phyloP scores from a whole-genome alignment of 2,329 filamentous ascomycete species.

The Fusarium sp. region DNA sequence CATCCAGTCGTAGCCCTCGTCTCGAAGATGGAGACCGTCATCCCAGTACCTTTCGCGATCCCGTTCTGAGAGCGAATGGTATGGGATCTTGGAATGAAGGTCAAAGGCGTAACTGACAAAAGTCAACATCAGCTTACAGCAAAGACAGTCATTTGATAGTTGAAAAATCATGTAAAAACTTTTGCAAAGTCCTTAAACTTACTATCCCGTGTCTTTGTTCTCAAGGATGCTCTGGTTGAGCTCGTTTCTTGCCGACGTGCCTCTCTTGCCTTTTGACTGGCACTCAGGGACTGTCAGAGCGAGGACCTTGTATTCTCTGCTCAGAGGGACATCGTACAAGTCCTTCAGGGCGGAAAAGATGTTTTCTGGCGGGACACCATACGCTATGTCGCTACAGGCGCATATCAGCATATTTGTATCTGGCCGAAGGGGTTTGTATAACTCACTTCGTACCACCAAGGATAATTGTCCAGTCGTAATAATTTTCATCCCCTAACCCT shows the following conservation, averaged over 20 bases:
- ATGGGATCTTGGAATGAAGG: constrained; percentile 64
- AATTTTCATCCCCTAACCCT: constrained; percentile 31
- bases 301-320: constrained; percentile 63
- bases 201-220: constrained; percentile 63
- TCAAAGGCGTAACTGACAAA: constrained; percentile 64
- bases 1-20: constrained; percentile 69
- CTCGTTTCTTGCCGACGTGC: constrained; percentile 50
- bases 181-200: constrained; percentile 40
- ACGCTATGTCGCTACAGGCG: constrained; percentile 59
- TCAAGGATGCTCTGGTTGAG: constrained; percentile 64
- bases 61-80: constrained; percentile 56
- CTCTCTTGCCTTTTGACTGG: constrained; percentile 37
- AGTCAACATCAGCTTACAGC: background rate
- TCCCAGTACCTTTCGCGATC: constrained; percentile 65
- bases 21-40: constrained; percentile 68
- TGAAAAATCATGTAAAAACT: background rate
- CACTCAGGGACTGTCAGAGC: constrained; percentile 71
- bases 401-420: background rate
- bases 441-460: constrained; percentile 71
- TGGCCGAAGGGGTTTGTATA: background rate
- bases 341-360: constrained; percentile 61
- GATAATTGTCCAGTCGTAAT: constrained; percentile 69
- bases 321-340: constrained; percentile 61
- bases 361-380: constrained; percentile 47
- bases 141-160: background rate